Evolutionary conservation across 306 rosid species (phyloP).

Genomic region (Dalbergia oliveri): DNA sequence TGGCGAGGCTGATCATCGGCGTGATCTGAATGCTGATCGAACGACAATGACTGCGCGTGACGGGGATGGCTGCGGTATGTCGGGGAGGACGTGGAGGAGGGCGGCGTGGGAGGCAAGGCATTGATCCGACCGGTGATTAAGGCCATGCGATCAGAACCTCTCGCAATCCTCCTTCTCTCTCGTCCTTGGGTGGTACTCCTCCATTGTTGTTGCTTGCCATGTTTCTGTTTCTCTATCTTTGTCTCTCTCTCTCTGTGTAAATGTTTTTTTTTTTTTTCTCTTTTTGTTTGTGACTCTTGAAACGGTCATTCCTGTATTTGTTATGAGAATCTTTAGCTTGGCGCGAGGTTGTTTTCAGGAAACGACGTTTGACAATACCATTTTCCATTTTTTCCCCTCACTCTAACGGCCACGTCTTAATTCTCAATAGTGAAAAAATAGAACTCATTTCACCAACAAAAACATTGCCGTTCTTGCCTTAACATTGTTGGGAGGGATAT

Average conservation of each 20-base stretch:
- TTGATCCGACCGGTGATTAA: conserved; percentile 64
- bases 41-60: conserved; percentile 33
- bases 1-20: background rate
- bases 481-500: too few relatives aligned
- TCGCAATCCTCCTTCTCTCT: conserved; percentile 63
- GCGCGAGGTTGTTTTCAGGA: background rate
- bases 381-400: background rate
- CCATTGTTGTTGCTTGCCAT: conserved; percentile 56
- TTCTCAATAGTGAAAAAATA: background rate
- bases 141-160: conserved; percentile 78
- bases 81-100: conserved; percentile 50
- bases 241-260: background rate
- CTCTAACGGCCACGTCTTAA: conserved; percentile 9
- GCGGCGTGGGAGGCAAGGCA: conserved; percentile 53
- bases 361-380: conserved; percentile 40
- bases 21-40: background rate
- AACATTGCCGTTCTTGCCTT: too few relatives aligned
- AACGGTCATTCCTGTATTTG: conserved; percentile 47
- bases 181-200: conserved; percentile 42
- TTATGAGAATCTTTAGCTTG: conserved; percentile 33
- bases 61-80: conserved; percentile 17
- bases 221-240: conserved; percentile 9
- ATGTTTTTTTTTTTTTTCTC: too few relatives aligned
- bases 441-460: background rate
- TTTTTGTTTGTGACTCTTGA: background rate